Percentiles rank a stretch among this genome's conserved stretches.
These are phyloP conservation scores for Tolypocladium sp. DNA, from an alignment of 2,329 filamentous ascomycete species.

Conservation along the genomic window DNA sequence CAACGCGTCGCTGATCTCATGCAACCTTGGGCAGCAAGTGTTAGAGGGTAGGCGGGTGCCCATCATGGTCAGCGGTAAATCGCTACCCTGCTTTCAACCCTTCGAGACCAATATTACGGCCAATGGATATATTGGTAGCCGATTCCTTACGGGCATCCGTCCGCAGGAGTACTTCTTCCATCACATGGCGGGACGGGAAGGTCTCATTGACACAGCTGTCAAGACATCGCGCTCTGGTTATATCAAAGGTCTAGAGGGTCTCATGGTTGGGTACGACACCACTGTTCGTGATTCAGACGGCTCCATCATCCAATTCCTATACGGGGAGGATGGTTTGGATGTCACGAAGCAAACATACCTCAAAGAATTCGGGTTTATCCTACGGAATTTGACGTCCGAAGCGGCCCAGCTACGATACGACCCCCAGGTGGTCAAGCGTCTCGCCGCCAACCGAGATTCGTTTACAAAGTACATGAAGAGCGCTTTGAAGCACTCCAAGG, in stretches of 20 bases:
- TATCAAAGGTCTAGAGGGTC: constrained; percentile 96
- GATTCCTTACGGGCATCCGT: constrained; percentile 94
- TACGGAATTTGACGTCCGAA: constrained; percentile 75
- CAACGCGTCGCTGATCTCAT: constrained; percentile 96
- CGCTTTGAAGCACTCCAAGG: constrained; percentile 57
- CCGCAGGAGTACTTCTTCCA: constrained; percentile 99
- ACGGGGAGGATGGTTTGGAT: constrained; percentile 92
- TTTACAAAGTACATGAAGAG: constrained; percentile 73
- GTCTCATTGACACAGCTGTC: constrained; percentile 96
- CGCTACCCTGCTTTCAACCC: constrained; percentile 84
- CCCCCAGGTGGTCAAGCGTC: constrained; percentile 32
- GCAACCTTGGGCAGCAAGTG: constrained; percentile 93
- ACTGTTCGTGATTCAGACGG: constrained; percentile 95
- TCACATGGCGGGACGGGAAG: constrained; percentile 97
- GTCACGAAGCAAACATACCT: constrained; percentile 90
- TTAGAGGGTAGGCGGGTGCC: constrained; percentile 91
- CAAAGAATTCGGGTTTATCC: constrained; percentile 80
- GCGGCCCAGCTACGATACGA: constrained; percentile 66
- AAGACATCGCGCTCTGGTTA: constrained; percentile 97
- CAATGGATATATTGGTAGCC: constrained; percentile 90
- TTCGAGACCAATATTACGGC: constrained; percentile 85
- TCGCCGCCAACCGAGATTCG: constrained; percentile 45
- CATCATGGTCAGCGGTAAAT: constrained; percentile 96
- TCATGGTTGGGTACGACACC: constrained; percentile 85
- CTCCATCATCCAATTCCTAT: constrained; percentile 86